These are phyloP conservation scores for Chaetothyriales sp. DNA, from an alignment of 2,329 filamentous ascomycete species.

Conservation along the genomic window DNA sequence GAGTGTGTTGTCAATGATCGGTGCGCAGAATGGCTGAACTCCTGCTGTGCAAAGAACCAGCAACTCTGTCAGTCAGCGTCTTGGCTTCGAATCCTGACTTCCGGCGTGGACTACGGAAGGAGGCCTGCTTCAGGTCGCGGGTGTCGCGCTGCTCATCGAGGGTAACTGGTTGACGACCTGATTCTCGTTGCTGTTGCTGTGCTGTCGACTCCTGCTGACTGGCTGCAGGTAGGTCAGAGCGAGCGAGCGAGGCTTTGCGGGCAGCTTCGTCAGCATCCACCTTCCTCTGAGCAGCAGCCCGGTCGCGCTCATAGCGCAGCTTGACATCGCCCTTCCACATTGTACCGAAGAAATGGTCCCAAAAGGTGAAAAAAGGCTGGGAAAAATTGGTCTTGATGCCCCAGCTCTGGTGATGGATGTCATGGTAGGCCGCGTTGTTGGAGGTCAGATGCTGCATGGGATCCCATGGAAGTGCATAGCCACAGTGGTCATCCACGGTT, in stretches of 20 bases:
- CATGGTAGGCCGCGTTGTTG: conserved; percentile 93
- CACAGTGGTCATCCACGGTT: conserved; percentile 94
- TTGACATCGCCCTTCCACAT: conserved; percentile 57
- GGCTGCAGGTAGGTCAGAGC: conserved; percentile 21
- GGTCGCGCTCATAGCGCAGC: conserved; percentile 43
- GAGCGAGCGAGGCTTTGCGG: conserved; percentile 17
- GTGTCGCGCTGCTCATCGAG: conserved; percentile 29
- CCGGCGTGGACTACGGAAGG: conserved; percentile 16
- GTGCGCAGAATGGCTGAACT: conserved; percentile 16
- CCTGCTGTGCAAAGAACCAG: conserved; percentile 17
- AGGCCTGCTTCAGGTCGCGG: conserved; percentile 17
- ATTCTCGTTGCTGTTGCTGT: conserved; percentile 27
- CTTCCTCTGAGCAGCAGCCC: conserved; percentile 41
- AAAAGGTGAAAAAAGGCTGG: conserved; percentile 65
- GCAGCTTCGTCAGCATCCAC: conserved; percentile 34
- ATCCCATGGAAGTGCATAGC: conserved; percentile 90
- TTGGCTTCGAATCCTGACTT: conserved; percentile 18
- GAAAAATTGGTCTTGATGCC: conserved; percentile 62
- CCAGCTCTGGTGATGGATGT: conserved; percentile 98
- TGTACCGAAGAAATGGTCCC: conserved; percentile 71
- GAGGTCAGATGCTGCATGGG: conserved; percentile 79
- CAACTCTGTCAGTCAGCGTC: conserved; percentile 19
- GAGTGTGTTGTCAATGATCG: neutral
- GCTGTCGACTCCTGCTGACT: conserved; percentile 25
- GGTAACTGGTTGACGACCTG: conserved; percentile 24